These are phyloP conservation scores for Rhodotorula diobovata DNA, from an alignment of 768 basidiomycete species.

Conservation along the genomic window DNA sequence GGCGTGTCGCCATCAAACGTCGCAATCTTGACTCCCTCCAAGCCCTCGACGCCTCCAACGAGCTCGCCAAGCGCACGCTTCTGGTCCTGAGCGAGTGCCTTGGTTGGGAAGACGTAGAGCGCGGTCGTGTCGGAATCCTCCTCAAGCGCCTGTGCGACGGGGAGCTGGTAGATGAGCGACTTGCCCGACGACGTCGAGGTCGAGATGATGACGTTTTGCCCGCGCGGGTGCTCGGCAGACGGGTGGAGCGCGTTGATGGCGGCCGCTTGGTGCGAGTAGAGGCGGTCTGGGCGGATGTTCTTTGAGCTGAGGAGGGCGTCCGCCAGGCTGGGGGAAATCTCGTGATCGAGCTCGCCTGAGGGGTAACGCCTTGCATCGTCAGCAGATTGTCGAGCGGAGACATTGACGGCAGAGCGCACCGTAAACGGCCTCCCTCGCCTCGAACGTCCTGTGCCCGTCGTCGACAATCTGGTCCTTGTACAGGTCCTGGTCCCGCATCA, in stretches of 20 bases:
- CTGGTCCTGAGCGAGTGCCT: conserved; percentile 91
- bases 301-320: conserved; percentile 59
- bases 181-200: conserved; percentile 73
- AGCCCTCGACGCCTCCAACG: conserved; percentile 57
- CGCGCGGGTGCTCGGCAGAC: conserved; percentile 52
- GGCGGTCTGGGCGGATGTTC: conserved; percentile 53
- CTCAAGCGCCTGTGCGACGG: conserved; percentile 64
- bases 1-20: conserved; percentile 89
- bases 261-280: conserved; percentile 67
- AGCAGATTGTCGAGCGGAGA: background rate
- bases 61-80: conserved; percentile 65
- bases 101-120: conserved; percentile 83
- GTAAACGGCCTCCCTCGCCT: conserved; percentile 55
- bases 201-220: conserved; percentile 74
- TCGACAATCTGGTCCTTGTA: conserved; percentile 67
- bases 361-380: too few relatives aligned
- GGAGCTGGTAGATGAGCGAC: conserved; percentile 56
- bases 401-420: conserved; percentile 50
- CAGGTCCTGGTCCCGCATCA: conserved; percentile 54
- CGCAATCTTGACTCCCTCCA: conserved; percentile 62
- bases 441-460: conserved; percentile 53
- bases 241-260: conserved; percentile 56
- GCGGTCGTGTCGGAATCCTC: conserved; percentile 61
- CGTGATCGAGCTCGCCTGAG: conserved; percentile 52
- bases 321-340: conserved; percentile 58